Evolutionary conservation across 1,139 yeast species (phyloP).

Genomic region (Eremothecium gossypii): DNA sequence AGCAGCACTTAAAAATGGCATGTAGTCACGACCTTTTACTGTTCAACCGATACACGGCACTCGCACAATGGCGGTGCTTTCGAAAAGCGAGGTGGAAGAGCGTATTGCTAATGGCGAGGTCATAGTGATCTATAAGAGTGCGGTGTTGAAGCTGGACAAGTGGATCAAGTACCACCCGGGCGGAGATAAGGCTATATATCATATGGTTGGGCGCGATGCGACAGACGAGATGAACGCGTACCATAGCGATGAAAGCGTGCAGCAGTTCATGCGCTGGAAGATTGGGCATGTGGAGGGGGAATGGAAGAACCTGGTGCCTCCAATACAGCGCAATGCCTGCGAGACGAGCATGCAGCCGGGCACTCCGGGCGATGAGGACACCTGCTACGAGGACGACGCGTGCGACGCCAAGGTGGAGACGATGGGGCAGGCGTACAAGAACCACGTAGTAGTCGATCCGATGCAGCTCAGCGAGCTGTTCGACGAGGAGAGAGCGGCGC

Average conservation of each 20-base stretch:
- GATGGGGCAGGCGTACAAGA: no score
- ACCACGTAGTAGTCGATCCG: conserved; percentile 44
- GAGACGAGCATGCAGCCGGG: conserved; percentile 14
- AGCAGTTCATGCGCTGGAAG: conserved; percentile 43
- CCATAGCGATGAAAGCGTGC: conserved; percentile 52
- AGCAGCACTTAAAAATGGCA: no score
- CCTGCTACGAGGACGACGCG: background rate
- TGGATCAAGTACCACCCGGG: conserved; percentile 83
- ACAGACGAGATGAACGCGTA: conserved; percentile 85
- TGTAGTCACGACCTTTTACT: no score
- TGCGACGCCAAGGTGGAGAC: background rate
- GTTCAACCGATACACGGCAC: no score
- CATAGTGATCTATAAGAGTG: conserved; percentile 53
- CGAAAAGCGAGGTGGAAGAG: conserved; percentile 36
- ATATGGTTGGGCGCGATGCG: conserved; percentile 83
- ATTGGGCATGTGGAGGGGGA: conserved; percentile 53
- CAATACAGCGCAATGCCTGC: conserved; percentile 75
- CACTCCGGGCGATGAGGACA: background rate
- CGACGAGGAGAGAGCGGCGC: conserved; percentile 45
- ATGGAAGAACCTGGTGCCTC: conserved; percentile 76
- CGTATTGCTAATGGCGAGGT: conserved; percentile 60
- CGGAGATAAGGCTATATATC: conserved; percentile 75
- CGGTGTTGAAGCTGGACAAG: conserved; percentile 53
- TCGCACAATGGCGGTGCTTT: conserved; percentile 11
- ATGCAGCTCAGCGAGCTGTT: conserved; percentile 43